Conservation (phyloP, 495 filamentous ascomycete species). For the Hyaloscypha variabilis region DNA sequence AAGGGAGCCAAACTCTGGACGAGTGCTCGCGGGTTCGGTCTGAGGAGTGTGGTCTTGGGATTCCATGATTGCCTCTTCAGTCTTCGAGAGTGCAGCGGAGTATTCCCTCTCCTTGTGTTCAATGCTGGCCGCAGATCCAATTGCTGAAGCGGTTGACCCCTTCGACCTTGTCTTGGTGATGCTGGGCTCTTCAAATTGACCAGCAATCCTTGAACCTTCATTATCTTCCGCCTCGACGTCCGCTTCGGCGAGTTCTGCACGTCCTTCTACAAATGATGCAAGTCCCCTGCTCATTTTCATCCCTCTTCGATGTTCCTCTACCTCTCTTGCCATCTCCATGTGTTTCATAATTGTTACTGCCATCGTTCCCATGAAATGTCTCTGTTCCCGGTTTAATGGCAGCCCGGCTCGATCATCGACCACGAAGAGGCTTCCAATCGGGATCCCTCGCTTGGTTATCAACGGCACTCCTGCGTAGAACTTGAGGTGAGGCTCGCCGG, state of each 20-base stretch:
- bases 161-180: slow-evolving; percentile 19
- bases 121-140: slow-evolving; percentile 16
- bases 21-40: neutral
- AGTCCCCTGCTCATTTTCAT: slow-evolving; percentile 63
- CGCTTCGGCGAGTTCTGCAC: slow-evolving; percentile 33
- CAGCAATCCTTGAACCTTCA: slow-evolving; percentile 29
- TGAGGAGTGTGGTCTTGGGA: neutral
- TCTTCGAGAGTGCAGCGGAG: slow-evolving; percentile 16
- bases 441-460: slow-evolving; percentile 65
- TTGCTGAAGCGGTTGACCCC: slow-evolving; percentile 3
- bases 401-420: slow-evolving; percentile 58
- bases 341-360: slow-evolving; percentile 64
- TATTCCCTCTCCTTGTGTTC: slow-evolving; percentile 24
- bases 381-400: slow-evolving; percentile 40
- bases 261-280: slow-evolving; percentile 63
- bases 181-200: slow-evolving; percentile 26
- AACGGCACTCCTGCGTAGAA: slow-evolving; percentile 72
- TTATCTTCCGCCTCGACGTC: slow-evolving; percentile 22
- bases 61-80: slow-evolving; percentile 21
- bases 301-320: slow-evolving; percentile 57
- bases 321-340: slow-evolving; percentile 58
- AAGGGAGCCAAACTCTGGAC: slow-evolving; percentile 2
- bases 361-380: slow-evolving; percentile 48
- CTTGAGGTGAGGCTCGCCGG: slow-evolving; percentile 43
- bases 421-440: slow-evolving; percentile 72